These are phyloP conservation scores for Trichoderma lentiforme DNA, from an alignment of 2,329 filamentous ascomycete genomes.

Conservation along the genomic window DNA sequence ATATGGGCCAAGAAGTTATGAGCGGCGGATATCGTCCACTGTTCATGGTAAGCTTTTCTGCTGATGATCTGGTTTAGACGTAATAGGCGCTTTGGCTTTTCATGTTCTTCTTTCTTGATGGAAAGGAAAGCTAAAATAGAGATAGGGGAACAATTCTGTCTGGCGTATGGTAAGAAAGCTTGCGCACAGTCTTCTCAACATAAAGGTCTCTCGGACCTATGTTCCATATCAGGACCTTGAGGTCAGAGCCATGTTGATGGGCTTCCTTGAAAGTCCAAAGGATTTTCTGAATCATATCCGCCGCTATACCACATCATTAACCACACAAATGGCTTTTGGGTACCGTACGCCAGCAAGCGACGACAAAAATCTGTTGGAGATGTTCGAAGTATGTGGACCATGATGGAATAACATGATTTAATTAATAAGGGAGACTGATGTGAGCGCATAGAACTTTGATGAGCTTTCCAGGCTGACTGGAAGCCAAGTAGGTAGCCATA, in stretches of 20 bases:
- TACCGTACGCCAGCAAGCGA: constrained; percentile 1
- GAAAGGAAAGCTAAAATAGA: background rate
- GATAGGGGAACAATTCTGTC: background rate
- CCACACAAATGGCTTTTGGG: constrained; percentile 12
- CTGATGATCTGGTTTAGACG: background rate
- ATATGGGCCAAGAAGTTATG: constrained; percentile 9
- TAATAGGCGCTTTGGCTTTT: no score
- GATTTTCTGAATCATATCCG: background rate
- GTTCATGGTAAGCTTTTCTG: background rate
- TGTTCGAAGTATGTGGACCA: background rate
- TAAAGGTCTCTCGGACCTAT: constrained; percentile 4
- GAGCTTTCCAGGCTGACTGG: background rate
- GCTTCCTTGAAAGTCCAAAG: background rate
- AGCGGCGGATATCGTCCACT: constrained; percentile 1
- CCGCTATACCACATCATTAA: constrained; percentile 6
- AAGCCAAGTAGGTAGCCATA: background rate
- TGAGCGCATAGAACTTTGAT: background rate
- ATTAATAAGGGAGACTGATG: background rate
- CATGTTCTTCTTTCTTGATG: background rate
- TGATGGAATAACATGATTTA: no score
- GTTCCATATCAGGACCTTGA: constrained; percentile 12
- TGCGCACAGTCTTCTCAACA: constrained; percentile 1
- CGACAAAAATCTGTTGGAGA: background rate
- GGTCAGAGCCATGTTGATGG: constrained; percentile 8
- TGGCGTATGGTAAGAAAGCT: constrained; percentile 7